Base-by-base conservation (phyloP, 2,329 filamentous ascomycete species). In the Pseudofabraea citricarpa region DNA sequence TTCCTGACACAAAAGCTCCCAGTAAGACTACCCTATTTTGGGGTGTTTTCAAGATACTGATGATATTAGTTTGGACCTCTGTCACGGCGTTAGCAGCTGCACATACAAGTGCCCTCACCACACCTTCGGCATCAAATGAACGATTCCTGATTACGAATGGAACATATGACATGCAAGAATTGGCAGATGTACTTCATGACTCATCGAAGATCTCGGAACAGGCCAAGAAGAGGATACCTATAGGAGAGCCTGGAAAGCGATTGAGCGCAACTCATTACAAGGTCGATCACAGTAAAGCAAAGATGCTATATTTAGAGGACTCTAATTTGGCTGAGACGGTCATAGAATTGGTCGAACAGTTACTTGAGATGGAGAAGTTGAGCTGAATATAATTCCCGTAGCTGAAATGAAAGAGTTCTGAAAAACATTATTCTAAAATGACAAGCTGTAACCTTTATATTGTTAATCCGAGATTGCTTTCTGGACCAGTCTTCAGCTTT, bases 271-370 rank as follows among this genome's bases (percentile, higher is more conserved):
- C 53, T 1, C 57, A 61, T 51, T 61, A 62, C 41, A 38, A 75
- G 51, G 57, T 77, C 63, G 56, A 79, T 73, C 47, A 73, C 12
- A 75, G 62, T 1, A 73, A 69, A 37, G 66, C 59, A 23, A 31
- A 31, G 27, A 15, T 15, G 16, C 9, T 31, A 5, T 12, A 12
- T n/a, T 5, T 31, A 15, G 27, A 31, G 10, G 64, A 61, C 6
- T 68, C 63, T 8, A 71, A 61, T 43, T 69, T 63, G 18, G 32
- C 37, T 13, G 23, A 23, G 12, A 45, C 43, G 22, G 32, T 41
- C n/a, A 20, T 41, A 16, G 21, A n/a, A 22, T 27, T 45, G 10
- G 38, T 38, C 12, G 15, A 45, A 9, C 43, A 45, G 22, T 26
- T 45, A 16, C 16, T 37, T 26, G n/a, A 31, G 27, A 12, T 31